Percentiles rank a stretch among this genome's conserved stretches.
Evolutionary conservation across 169 alveolate genomes (phyloP).

Genomic region (Plasmodium sp.): DNA sequence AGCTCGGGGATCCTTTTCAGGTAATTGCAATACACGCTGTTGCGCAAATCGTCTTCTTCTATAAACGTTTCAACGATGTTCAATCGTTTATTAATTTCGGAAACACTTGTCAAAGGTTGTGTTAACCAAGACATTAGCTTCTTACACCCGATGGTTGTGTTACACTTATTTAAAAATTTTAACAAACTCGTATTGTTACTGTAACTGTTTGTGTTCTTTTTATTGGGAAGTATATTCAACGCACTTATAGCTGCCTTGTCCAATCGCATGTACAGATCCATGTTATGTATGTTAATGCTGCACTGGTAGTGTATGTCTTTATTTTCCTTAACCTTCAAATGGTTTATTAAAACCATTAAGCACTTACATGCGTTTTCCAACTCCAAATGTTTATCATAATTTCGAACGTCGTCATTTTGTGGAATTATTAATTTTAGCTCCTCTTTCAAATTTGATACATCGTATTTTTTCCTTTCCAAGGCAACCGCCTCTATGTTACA

Average conservation of each 20-base stretch:
- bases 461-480: conserved; percentile 35
- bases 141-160: conserved; percentile 95
- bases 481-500: conserved; percentile 43
- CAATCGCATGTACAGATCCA: conserved; percentile 80
- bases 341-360: conserved; percentile 76
- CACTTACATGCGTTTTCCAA: conserved; percentile 78
- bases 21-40: conserved; percentile 80
- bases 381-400: conserved; percentile 78
- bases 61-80: conserved; percentile 95
- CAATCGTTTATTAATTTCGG: conserved; percentile 92
- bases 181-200: conserved; percentile 77
- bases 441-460: conserved; percentile 77
- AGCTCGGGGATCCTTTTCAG: conserved; percentile 89
- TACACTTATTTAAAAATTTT: conserved; percentile 92
- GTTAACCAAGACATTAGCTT: conserved; percentile 95
- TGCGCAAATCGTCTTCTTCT: conserved; percentile 77
- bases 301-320: conserved; percentile 77
- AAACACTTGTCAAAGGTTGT: conserved; percentile 94
- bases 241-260: conserved; percentile 86
- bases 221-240: conserved; percentile 80
- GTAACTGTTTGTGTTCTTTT: conserved; percentile 49
- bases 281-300: conserved; percentile 74
- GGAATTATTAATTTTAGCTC: conserved; percentile 76
- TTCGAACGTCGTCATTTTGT: conserved; percentile 80
- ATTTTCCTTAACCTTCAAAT: conserved; percentile 74